Percentiles rank a stretch among this genome's conserved stretches.
Conservation (phyloP, 1,139 yeast genomes). For the Saccharomyces pastorianus region DNA sequence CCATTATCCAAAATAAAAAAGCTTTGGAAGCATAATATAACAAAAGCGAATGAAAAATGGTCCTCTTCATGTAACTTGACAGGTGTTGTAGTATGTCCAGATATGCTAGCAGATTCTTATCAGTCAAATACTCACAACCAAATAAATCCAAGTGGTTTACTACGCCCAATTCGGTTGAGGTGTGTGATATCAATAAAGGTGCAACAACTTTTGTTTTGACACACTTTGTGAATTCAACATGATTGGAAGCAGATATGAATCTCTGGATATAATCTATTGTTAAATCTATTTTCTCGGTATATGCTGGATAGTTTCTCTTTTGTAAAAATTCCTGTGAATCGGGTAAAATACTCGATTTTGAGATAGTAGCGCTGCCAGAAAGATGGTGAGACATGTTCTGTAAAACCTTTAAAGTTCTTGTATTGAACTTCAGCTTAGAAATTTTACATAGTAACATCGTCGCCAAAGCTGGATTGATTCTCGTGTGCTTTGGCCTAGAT, state of each 20-base stretch:
- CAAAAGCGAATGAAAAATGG: constrained; percentile 22
- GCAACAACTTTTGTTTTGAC: constrained; percentile 15
- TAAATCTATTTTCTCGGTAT: constrained; percentile 20
- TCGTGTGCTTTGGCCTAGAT: constrained; percentile 17
- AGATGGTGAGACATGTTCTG: constrained; percentile 16
- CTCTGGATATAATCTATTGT: constrained; percentile 23
- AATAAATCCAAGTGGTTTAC: constrained; percentile 23
- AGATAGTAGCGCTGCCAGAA: constrained; percentile 13
- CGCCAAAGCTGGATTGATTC: constrained; percentile 16
- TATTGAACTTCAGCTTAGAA: constrained; percentile 19
- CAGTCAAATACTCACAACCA: constrained; percentile 23
- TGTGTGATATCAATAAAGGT: constrained; percentile 18
- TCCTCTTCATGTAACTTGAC: constrained; percentile 18
- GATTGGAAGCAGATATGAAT: constrained; percentile 29
- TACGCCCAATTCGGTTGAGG: constrained; percentile 16
- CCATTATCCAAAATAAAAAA: constrained; percentile 25
- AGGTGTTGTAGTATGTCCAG: constrained; percentile 20
- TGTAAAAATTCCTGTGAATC: constrained; percentile 14
- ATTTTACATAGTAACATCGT: constrained; percentile 13
- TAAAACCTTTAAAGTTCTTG: constrained; percentile 14
- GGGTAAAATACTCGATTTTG: constrained; percentile 14
- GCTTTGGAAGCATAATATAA: constrained; percentile 25
- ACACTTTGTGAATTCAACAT: constrained; percentile 19
- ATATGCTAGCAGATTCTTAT: constrained; percentile 16
- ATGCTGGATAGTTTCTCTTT: constrained; percentile 11